Conservation (phyloP, 2,329 filamentous ascomycete genomes). For the Ophiostoma populinum region DNA sequence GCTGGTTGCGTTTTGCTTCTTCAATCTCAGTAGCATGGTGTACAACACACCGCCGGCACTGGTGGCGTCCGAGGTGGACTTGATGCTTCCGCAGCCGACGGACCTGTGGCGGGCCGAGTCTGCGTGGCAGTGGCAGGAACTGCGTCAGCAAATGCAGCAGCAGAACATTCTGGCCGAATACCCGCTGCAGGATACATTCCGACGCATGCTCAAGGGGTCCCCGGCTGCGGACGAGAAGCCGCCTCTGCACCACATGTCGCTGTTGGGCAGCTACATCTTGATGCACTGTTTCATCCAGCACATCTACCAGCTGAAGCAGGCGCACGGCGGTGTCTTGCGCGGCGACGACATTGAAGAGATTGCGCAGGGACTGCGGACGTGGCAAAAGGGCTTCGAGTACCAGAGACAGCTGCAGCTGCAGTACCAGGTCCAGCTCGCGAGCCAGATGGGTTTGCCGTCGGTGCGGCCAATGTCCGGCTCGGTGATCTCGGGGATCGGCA, state of each 20-base stretch:
- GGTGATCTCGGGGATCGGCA: neutral
- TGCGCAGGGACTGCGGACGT: slow-evolving; percentile 35
- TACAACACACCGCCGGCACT: slow-evolving; percentile 42
- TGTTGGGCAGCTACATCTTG: slow-evolving; percentile 52
- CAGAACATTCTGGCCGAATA: slow-evolving; percentile 39
- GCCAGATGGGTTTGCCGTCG: too few relatives aligned
- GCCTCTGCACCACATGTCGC: slow-evolving; percentile 29
- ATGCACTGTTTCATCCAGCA: slow-evolving; percentile 58
- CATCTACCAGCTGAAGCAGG: slow-evolving; percentile 51
- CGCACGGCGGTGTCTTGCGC: slow-evolving; percentile 26
- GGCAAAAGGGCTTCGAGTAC: slow-evolving; percentile 41
- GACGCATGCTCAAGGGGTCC: slow-evolving; percentile 26
- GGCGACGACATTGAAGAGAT: slow-evolving; percentile 40
- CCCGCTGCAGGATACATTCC: slow-evolving; percentile 27
- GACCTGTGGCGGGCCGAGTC: slow-evolving; percentile 40
- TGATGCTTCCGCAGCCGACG: slow-evolving; percentile 35
- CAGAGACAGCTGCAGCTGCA: slow-evolving; percentile 30
- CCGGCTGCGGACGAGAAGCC: neutral
- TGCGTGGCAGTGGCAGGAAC: slow-evolving; percentile 42
- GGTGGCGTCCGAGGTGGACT: slow-evolving; percentile 40
- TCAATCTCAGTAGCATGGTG: slow-evolving; percentile 43
- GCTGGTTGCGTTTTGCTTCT: slow-evolving; percentile 43
- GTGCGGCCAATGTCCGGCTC: neutral
- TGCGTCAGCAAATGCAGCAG: slow-evolving; percentile 23
- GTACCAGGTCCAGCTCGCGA: slow-evolving; percentile 13